Evolutionary conservation across 164 flowering plant genomes (phyloP).

Genomic region (Umbilicus rupestris): DNA sequence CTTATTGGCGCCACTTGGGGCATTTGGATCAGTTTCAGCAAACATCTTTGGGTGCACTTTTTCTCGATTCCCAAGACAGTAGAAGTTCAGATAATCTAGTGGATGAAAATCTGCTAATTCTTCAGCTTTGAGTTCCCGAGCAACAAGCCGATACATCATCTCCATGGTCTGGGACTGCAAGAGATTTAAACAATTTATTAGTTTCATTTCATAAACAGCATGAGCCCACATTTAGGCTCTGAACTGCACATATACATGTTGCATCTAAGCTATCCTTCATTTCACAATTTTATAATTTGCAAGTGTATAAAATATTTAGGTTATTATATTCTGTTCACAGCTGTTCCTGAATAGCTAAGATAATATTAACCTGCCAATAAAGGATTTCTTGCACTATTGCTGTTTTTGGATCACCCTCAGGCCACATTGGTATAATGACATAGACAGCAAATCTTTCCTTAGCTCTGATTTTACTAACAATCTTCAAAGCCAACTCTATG

Average conservation of each 20-base stretch:
- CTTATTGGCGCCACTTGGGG: slow-evolving; percentile 21
- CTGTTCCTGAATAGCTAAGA: background rate
- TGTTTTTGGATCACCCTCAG: slow-evolving; percentile 67
- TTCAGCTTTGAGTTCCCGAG: slow-evolving; percentile 35
- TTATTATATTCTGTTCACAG: background rate
- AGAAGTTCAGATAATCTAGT: slow-evolving; percentile 67
- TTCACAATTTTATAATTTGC: background rate
- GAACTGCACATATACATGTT: background rate
- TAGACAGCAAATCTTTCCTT: slow-evolving; percentile 81
- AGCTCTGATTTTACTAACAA: slow-evolving; percentile 71
- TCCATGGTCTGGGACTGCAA: slow-evolving; percentile 73
- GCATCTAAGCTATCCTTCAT: no score
- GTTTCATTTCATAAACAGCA: no score
- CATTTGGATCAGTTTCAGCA: slow-evolving; percentile 12
- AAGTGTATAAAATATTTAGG: background rate
- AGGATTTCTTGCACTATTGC: slow-evolving; percentile 73
- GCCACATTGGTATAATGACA: slow-evolving; percentile 73
- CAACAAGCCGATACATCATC: slow-evolving; percentile 70
- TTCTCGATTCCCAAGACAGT: slow-evolving; percentile 74
- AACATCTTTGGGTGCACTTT: slow-evolving; percentile 20
- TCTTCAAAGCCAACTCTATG: slow-evolving; percentile 79
- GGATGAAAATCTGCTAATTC: slow-evolving; percentile 37
- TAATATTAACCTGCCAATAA: slow-evolving; percentile 59
- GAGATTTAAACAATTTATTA: background rate
- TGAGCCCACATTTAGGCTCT: no score